phyloP scores from a whole-genome alignment of 2,329 filamentous ascomycete species.

The Scedosporium apiospermum region DNA sequence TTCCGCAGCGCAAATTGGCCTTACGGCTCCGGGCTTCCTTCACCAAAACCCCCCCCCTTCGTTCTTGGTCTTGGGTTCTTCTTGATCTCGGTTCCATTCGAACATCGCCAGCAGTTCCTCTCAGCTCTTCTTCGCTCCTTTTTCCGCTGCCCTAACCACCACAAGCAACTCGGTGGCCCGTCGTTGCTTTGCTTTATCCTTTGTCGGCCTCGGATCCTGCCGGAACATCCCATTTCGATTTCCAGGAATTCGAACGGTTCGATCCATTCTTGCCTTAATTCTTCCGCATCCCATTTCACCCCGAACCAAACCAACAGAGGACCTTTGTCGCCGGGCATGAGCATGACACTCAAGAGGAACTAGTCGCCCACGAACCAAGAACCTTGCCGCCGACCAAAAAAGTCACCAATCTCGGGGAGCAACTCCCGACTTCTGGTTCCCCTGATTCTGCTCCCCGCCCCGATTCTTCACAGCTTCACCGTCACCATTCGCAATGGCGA shows the following conservation, averaged over 20 bases:
- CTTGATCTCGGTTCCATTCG: neutral
- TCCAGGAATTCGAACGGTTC: neutral
- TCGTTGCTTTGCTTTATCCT: neutral
- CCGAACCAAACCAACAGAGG: neutral
- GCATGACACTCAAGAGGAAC: neutral
- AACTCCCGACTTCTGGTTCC: neutral
- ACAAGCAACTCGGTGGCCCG: too few species aligned
- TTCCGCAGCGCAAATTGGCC: neutral
- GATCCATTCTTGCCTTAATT: neutral
- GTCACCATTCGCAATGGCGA: conserved; percentile 20
- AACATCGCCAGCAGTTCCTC: too few species aligned
- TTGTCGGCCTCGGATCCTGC: too few species aligned
- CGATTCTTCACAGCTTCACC: neutral
- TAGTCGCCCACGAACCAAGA: neutral
- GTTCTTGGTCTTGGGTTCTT: neutral
- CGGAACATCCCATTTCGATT: neutral
- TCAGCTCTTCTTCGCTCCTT: too few species aligned
- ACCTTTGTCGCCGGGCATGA: neutral
- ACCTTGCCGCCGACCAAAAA: neutral
- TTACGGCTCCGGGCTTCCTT: neutral
- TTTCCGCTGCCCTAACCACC: too few species aligned
- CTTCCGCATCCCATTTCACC: neutral
- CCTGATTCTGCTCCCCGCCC: neutral
- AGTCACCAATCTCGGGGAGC: neutral
- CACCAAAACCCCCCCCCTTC: neutral